Conservation (phyloP, 495 filamentous ascomycete species). For the Rostrohypoxylon terebratum region DNA sequence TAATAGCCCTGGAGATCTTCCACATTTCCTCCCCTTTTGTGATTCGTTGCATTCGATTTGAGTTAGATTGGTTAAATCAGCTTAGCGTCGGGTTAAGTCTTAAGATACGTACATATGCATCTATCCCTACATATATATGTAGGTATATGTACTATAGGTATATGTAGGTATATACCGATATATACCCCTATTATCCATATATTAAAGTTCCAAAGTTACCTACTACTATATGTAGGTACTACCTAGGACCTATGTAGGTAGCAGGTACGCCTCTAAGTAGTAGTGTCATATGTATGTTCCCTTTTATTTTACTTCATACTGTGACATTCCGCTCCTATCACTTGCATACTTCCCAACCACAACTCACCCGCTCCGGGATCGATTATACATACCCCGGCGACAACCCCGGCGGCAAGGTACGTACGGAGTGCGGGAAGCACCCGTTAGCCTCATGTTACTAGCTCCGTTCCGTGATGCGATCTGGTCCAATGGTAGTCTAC, state of each 20-base stretch:
- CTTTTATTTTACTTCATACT: conserved; percentile 18
- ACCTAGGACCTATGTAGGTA: no score
- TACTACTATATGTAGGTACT: no score
- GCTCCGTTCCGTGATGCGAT: conserved; percentile 13
- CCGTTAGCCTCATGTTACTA: background rate
- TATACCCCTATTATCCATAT: background rate
- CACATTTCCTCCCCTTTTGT: conserved; percentile 16
- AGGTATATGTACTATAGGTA: no score
- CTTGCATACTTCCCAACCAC: conserved; percentile 36
- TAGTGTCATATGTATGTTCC: background rate
- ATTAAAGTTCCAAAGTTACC: background rate
- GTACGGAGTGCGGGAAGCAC: conserved; percentile 9
- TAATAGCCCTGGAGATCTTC: conserved; percentile 4
- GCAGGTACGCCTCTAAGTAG: no score
- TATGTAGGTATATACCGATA: conserved; percentile 1
- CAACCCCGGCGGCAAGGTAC: conserved; percentile 1
- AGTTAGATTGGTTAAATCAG: conserved; percentile 26
- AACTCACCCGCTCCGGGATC: conserved; percentile 21
- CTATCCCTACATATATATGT: background rate
- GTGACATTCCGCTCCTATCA: conserved; percentile 40
- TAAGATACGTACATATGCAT: background rate
- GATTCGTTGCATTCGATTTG: conserved; percentile 19
- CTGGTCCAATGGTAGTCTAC: background rate
- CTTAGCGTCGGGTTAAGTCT: conserved; percentile 2
- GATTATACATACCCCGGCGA: conserved; percentile 7